A percentile compares a stretch with the other conserved stretches of the same genome.
Conservation (phyloP, 2,329 filamentous ascomycete species). For the Eutypella sp. region DNA sequence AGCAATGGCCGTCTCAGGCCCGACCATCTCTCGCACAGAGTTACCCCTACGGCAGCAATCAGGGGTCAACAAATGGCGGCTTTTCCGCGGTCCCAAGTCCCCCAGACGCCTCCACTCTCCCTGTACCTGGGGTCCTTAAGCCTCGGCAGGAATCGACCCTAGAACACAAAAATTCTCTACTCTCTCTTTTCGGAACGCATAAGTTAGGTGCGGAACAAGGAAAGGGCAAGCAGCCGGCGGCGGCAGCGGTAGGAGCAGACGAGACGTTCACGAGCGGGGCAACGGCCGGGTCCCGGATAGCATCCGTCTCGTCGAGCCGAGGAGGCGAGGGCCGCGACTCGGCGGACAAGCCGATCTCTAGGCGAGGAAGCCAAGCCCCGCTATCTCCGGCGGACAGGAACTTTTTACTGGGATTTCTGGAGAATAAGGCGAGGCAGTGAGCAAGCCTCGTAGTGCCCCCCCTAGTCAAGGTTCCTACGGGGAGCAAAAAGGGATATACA, state of each 20-base stretch:
- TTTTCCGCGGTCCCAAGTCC: slow-evolving; percentile 20
- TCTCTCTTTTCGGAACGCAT: slow-evolving; percentile 60
- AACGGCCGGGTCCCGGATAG: slow-evolving; percentile 32
- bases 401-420: slow-evolving; percentile 72
- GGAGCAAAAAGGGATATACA: too few relatives aligned
- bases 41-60: slow-evolving; percentile 17
- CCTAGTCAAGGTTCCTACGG: background rate
- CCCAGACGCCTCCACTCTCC: slow-evolving; percentile 23
- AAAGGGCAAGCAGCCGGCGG: slow-evolving; percentile 26
- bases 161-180: slow-evolving; percentile 41
- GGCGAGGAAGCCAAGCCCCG: slow-evolving; percentile 46
- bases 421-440: slow-evolving; percentile 39
- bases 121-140: slow-evolving; percentile 22
- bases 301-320: slow-evolving; percentile 38
- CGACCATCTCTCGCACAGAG: slow-evolving; percentile 11
- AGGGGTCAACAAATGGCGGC: slow-evolving; percentile 17
- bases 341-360: slow-evolving; percentile 13
- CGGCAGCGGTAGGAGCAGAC: too few relatives aligned
- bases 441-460: too few relatives aligned
- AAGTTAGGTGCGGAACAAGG: slow-evolving; percentile 21
- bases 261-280: slow-evolving; percentile 17
- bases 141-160: slow-evolving; percentile 31
- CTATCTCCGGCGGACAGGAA: slow-evolving; percentile 68
- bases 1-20: slow-evolving; percentile 11
- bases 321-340: slow-evolving; percentile 26